These are phyloP conservation scores for Rhizopogon sp. DNA, from an alignment of 768 basidiomycete genomes.

Conservation along the genomic window DNA sequence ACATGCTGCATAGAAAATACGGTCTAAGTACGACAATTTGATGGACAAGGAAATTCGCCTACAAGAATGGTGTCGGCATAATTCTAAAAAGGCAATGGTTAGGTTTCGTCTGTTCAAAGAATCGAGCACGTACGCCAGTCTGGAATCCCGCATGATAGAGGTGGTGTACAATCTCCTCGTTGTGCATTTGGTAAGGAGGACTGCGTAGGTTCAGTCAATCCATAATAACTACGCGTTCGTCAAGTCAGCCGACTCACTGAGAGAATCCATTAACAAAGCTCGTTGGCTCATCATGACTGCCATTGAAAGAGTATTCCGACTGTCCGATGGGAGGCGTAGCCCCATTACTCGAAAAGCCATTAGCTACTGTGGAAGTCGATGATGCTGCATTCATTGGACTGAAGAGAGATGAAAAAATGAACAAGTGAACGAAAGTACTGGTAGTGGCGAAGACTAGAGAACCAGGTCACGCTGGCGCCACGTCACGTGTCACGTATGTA, in stretches of 20 bases:
- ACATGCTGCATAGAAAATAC: conserved; percentile 49
- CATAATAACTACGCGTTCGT: conserved; percentile 5
- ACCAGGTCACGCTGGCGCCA: not conserved
- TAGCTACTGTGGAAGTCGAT: conserved; percentile 29
- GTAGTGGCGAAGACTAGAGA: not conserved
- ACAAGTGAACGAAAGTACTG: not conserved
- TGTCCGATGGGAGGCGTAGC: conserved; percentile 30
- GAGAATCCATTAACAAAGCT: conserved; percentile 54
- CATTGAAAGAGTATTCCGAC: conserved; percentile 34
- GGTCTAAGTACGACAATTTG: conserved; percentile 5
- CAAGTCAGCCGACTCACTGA: conserved; percentile 40
- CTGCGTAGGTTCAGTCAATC: conserved; percentile 13
- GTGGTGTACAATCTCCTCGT: conserved; percentile 74
- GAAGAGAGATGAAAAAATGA: not conserved
- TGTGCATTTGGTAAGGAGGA: conserved; percentile 56
- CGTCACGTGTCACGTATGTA: conserved; percentile 1
- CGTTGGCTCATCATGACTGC: conserved; percentile 21
- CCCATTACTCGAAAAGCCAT: conserved; percentile 46
- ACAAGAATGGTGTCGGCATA: conserved; percentile 81
- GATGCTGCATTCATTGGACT: conserved; percentile 19
- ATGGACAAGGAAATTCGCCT: conserved; percentile 24
- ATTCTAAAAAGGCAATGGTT: conserved; percentile 43
- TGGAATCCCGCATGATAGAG: conserved; percentile 78
- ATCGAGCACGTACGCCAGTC: conserved; percentile 58
- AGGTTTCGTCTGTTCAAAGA: conserved; percentile 6